Percentiles rank a stretch among this genome's conserved stretches.
phyloP scores from a whole-genome alignment of 2,329 filamentous ascomycete genomes.

The Chrysosporium keratinophilum region DNA sequence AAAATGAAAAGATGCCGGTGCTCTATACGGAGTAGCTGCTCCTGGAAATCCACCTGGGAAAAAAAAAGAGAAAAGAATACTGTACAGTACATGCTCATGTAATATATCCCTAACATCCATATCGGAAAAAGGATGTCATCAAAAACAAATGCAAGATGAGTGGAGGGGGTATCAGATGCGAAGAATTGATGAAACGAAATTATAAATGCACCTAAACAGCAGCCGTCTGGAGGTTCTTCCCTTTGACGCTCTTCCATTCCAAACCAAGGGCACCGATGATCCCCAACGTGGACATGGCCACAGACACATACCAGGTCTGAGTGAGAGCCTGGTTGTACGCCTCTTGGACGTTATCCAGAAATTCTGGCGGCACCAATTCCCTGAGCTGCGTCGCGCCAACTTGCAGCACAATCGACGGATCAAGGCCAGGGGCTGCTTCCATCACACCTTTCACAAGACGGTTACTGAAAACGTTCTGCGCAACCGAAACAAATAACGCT shows the following conservation, averaged over 20 bases:
- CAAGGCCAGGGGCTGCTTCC: slow-evolving; percentile 29
- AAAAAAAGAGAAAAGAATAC: too few species aligned
- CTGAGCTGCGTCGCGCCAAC: slow-evolving; percentile 52
- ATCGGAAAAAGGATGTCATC: too few species aligned
- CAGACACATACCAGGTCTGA: slow-evolving; percentile 50
- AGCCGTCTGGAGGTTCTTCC: slow-evolving; percentile 12
- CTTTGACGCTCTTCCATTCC: slow-evolving; percentile 42
- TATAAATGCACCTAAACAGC: slow-evolving; percentile 8
- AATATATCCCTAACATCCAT: too few species aligned
- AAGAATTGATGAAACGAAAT: not conserved
- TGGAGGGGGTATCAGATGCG: not conserved
- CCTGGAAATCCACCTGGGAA: too few species aligned
- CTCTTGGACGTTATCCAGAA: slow-evolving; percentile 44
- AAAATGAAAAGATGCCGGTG: too few species aligned
- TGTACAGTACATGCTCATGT: too few species aligned
- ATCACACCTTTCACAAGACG: slow-evolving; percentile 12
- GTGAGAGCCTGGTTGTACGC: slow-evolving; percentile 56
- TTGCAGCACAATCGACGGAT: slow-evolving; percentile 34
- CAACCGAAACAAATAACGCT: slow-evolving; percentile 20
- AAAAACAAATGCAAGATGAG: not conserved
- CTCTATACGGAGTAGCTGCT: too few species aligned
- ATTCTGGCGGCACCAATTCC: slow-evolving; percentile 41
- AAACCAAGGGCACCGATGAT: slow-evolving; percentile 47
- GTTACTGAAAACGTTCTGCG: slow-evolving; percentile 19
- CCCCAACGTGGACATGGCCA: slow-evolving; percentile 45